A percentile compares a stretch with the other conserved stretches of the same genome.
Evolutionary conservation across 148 eudicot species (phyloP).

Genomic region (Chenopodium formosanum): DNA sequence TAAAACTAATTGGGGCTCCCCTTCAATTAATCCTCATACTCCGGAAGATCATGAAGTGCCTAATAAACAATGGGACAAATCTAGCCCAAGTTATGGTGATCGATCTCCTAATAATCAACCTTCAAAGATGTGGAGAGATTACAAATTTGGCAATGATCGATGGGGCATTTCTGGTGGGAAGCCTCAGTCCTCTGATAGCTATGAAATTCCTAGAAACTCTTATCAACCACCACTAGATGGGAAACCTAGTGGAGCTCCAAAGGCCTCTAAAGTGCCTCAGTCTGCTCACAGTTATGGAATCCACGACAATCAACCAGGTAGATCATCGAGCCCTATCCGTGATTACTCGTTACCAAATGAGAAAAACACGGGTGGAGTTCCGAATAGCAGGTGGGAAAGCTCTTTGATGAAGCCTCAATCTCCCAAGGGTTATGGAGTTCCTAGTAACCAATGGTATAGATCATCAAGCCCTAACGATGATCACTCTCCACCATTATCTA

Average conservation of each 20-base stretch:
- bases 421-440: too few species aligned
- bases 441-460: too few species aligned
- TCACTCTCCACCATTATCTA: too few species aligned
- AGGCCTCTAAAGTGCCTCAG: too few species aligned
- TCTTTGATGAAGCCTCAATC: too few species aligned
- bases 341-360: too few species aligned
- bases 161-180: not conserved
- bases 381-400: too few species aligned
- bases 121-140: not conserved
- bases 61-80: not conserved
- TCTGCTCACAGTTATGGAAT: too few species aligned
- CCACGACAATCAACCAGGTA: too few species aligned
- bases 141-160: not conserved
- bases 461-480: too few species aligned
- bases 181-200: not conserved
- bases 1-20: conserved; percentile 2
- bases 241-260: not conserved
- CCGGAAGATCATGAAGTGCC: conserved; percentile 3
- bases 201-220: conserved; percentile 11
- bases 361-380: too few species aligned
- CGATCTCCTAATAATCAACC: not conserved
- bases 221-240: not conserved
- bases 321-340: too few species aligned
- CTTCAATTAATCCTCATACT: not conserved
- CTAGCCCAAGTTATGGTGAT: conserved; percentile 5